phyloP scores from a whole-genome alignment of 108 stramenopile genomes.

The Pseudonitzschia multiseries region DNA sequence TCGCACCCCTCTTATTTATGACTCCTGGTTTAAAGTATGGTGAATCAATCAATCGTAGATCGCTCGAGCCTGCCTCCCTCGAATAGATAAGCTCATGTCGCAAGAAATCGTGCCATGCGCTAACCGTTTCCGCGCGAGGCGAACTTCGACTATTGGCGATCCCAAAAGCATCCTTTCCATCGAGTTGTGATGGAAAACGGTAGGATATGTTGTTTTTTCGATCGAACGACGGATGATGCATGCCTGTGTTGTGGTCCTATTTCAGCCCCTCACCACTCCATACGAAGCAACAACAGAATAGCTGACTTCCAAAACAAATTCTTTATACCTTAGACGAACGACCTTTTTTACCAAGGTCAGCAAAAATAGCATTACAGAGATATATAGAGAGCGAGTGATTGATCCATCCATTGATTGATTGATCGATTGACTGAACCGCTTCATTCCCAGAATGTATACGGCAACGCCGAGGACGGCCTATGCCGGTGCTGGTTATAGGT shows the following conservation, averaged over 20 bases:
- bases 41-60: not conserved
- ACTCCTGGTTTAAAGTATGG: no score
- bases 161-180: not conserved
- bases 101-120: not conserved
- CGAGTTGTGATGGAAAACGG: not conserved
- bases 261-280: no score
- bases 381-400: no score
- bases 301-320: no score
- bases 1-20: no score
- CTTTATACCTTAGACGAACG: no score
- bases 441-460: not conserved
- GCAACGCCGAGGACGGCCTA: not conserved
- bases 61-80: not conserved
- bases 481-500: not conserved
- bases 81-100: not conserved
- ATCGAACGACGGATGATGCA: no score
- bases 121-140: not conserved
- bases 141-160: not conserved
- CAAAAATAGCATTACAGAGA: no score
- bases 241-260: no score
- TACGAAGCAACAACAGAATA: no score
- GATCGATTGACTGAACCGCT: not conserved
- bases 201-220: not conserved
- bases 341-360: no score
- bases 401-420: no score